A percentile compares a stretch with the other conserved stretches of the same genome.
Conservation (phyloP, 106 monocot species). For the Hemerocallis citrina region DNA sequence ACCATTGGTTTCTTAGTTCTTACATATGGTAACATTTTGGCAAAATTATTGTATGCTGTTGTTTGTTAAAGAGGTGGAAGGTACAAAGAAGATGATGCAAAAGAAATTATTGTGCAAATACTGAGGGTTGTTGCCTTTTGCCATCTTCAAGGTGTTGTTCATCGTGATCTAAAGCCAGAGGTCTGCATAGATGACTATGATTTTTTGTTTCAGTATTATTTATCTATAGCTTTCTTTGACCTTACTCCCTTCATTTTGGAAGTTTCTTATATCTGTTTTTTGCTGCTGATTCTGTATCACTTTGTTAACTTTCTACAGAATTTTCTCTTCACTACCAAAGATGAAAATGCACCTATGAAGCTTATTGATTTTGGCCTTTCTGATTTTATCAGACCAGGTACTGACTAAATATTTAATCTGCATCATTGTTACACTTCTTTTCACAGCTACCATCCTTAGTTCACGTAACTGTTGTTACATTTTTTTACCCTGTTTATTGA, state of each 20-base stretch:
- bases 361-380: constrained; percentile 35
- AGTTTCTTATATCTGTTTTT: not conserved
- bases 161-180: constrained; percentile 98
- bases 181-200: constrained; percentile 16
- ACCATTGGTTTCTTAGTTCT: not conserved
- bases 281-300: not conserved
- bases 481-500: too few species aligned
- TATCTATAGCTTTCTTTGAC: too few species aligned
- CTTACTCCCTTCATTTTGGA: not conserved
- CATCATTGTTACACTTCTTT: too few species aligned
- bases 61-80: constrained; percentile 71
- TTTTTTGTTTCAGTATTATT: too few species aligned
- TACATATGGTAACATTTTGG: not conserved
- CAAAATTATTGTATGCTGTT: not conserved
- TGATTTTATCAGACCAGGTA: constrained; percentile 33
- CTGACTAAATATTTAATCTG: too few species aligned
- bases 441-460: too few species aligned
- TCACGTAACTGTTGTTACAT: too few species aligned
- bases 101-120: constrained; percentile 72
- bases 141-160: constrained; percentile 97
- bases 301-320: constrained; percentile 13
- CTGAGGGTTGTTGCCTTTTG: constrained; percentile 81
- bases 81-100: constrained; percentile 92
- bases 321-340: constrained; percentile 30
- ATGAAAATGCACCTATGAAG: constrained; percentile 30